phyloP scores from a whole-genome alignment of 176 grass and related monocot genomes.

The Secale cereale region DNA sequence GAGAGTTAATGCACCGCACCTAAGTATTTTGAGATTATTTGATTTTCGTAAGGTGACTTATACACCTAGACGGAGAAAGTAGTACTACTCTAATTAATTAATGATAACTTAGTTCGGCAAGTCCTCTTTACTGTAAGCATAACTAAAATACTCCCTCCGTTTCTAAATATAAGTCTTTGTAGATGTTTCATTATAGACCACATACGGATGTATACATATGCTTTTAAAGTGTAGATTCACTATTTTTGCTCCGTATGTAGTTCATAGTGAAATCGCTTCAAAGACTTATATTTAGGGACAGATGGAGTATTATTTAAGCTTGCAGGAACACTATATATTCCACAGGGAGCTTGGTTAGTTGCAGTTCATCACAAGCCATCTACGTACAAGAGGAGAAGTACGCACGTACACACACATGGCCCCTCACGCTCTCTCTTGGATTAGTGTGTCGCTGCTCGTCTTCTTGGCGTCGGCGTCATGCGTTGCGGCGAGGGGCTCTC shows the following conservation, averaged over 20 bases:
- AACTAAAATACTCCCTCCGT: too few relatives aligned
- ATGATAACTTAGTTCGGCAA: neutral
- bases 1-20: too few relatives aligned
- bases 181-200: too few relatives aligned
- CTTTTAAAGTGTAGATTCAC: too few relatives aligned
- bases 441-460: neutral
- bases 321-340: neutral
- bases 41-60: too few relatives aligned
- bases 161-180: too few relatives aligned
- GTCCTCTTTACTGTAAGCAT: neutral
- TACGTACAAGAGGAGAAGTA: neutral
- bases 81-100: neutral
- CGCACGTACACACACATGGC: neutral
- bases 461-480: neutral
- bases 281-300: too few relatives aligned
- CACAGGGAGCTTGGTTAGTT: neutral
- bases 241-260: too few relatives aligned
- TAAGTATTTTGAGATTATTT: too few relatives aligned
- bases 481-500: neutral
- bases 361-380: neutral
- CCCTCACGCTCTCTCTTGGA: neutral
- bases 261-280: too few relatives aligned
- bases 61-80: too few relatives aligned
- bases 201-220: too few relatives aligned
- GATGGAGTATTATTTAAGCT: neutral